Evolutionary conservation across 805 yeast genomes (phyloP).

Genomic region (Myxozyma geophila): DNA sequence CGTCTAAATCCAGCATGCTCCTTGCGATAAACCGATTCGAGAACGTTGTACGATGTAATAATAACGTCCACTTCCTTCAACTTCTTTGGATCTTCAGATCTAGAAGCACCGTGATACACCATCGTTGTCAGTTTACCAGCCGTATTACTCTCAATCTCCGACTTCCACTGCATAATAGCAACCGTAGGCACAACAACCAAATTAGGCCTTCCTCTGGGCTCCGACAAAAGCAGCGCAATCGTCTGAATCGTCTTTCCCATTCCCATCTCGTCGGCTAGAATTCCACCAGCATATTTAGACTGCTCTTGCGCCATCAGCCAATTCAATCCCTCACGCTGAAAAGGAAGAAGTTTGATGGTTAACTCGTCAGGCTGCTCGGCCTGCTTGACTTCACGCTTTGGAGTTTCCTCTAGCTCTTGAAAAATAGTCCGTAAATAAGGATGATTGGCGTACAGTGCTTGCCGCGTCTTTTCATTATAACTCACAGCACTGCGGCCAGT

Average conservation of each 20-base stretch:
- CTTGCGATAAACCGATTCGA: conserved; percentile 84
- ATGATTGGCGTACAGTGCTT: conserved; percentile 70
- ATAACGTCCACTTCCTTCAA: conserved; percentile 70
- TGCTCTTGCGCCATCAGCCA: conserved; percentile 89
- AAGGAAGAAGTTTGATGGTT: conserved; percentile 76
- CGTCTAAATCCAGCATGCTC: conserved; percentile 83
- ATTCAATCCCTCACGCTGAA: conserved; percentile 89
- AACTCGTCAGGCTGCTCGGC: conserved; percentile 81
- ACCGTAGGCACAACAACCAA: conserved; percentile 97
- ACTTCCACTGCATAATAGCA: conserved; percentile 97
- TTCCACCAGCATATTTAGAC: conserved; percentile 81
- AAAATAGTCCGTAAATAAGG: conserved; percentile 79
- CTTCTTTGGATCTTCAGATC: conserved; percentile 62
- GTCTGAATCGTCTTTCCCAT: conserved; percentile 99
- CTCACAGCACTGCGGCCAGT: conserved; percentile 13
- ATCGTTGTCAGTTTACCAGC: conserved; percentile 68
- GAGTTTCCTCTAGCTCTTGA: conserved; percentile 59
- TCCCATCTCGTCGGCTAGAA: conserved; percentile 98
- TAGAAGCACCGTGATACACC: conserved; percentile 83
- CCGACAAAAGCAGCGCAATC: conserved; percentile 76
- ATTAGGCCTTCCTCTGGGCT: conserved; percentile 63
- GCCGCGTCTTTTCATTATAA: conserved; percentile 28
- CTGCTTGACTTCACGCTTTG: conserved; percentile 48
- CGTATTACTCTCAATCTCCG: conserved; percentile 87
- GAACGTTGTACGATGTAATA: conserved; percentile 81